Conservation (phyloP, 1,284 basidiomycete species). For the Erythrobasidium hasegawianum region DNA sequence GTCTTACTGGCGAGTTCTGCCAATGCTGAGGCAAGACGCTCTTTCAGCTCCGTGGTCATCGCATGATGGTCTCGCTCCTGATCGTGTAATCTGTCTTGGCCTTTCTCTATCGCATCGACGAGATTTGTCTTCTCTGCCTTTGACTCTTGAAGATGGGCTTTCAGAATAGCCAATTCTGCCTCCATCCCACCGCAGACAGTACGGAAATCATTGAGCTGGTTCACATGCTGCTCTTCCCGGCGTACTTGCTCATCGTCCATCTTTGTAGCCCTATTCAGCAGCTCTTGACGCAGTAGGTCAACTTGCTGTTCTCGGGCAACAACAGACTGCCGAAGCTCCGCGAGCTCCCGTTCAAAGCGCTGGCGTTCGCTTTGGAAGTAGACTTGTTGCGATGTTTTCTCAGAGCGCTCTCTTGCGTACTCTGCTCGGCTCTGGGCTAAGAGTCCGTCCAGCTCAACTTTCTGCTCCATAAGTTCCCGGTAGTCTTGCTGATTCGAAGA, state of each 20-base stretch:
- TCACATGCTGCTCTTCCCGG: background rate
- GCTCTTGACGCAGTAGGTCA: constrained; percentile 6
- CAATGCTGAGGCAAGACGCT: too few species aligned
- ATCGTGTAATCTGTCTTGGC: background rate
- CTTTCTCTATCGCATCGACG: background rate
- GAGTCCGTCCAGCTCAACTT: background rate
- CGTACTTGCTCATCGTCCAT: constrained; percentile 7
- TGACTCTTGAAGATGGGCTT: background rate
- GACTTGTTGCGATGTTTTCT: background rate
- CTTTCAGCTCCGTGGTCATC: too few species aligned
- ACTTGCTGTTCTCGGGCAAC: constrained; percentile 1
- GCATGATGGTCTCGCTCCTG: constrained; percentile 3
- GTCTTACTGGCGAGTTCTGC: too few species aligned
- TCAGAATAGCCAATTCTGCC: constrained; percentile 9
- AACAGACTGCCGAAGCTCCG: background rate
- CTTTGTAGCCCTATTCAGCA: constrained; percentile 1
- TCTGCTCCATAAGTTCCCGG: background rate
- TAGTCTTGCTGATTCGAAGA: background rate
- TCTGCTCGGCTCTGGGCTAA: background rate
- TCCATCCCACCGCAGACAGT: constrained; percentile 14
- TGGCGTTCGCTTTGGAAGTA: background rate
- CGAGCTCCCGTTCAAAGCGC: background rate
- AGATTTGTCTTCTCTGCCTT: background rate
- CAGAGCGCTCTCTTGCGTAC: background rate
- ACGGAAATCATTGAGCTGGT: background rate